phyloP scores from a whole-genome alignment of 1,284 basidiomycete species.

The Jaminaea rosea region DNA sequence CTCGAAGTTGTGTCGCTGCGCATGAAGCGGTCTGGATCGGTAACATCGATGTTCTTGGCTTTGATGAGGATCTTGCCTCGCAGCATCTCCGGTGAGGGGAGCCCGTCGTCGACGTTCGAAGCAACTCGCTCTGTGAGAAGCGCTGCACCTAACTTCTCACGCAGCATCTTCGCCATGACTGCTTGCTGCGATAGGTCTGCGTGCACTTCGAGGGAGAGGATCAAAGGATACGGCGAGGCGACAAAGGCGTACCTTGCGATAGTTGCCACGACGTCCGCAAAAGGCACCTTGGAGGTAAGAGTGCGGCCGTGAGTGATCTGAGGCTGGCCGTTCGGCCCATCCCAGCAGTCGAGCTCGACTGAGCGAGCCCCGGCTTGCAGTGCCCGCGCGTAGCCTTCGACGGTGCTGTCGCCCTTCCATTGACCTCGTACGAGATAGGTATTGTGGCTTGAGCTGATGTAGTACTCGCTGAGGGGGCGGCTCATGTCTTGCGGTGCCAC shows the following conservation, averaged over 20 bases:
- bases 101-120: too few species aligned
- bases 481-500: constrained; percentile 59
- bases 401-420: constrained; percentile 81
- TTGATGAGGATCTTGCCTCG: constrained; percentile 76
- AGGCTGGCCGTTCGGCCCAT: constrained; percentile 58
- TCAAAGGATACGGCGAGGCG: constrained; percentile 83
- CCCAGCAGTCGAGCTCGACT: constrained; percentile 79
- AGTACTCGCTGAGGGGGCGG: constrained; percentile 75
- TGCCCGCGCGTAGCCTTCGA: constrained; percentile 91
- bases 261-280: constrained; percentile 75
- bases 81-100: constrained; percentile 83
- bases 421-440: constrained; percentile 94
- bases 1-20: too few species aligned
- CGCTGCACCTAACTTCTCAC: constrained; percentile 65
- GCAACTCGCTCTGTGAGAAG: constrained; percentile 49
- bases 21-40: constrained; percentile 2
- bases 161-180: constrained; percentile 68
- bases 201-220: constrained; percentile 90
- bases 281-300: constrained; percentile 73
- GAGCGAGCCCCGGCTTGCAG: constrained; percentile 80
- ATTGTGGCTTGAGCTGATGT: constrained; percentile 88
- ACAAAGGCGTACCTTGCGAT: constrained; percentile 89
- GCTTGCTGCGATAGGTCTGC: constrained; percentile 76
- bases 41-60: constrained; percentile 37
- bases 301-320: constrained; percentile 78